Percentiles rank a stretch among this genome's conserved stretches.
Conservation (phyloP, 1,284 basidiomycete species). For the Cutaneotrichosporon arboriforme region DNA sequence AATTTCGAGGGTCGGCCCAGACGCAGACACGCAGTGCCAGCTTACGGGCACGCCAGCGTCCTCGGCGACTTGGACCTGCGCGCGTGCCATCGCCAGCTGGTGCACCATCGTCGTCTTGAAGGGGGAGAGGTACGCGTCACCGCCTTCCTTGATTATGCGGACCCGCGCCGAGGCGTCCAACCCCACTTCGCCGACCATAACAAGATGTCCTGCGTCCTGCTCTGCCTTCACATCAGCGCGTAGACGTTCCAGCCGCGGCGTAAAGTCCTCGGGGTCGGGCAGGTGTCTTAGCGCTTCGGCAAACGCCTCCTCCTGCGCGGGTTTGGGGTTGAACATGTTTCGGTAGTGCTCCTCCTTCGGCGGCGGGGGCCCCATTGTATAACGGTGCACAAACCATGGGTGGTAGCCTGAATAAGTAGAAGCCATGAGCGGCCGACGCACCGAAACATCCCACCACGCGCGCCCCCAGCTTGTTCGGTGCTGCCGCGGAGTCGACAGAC, state of each 20-base stretch:
- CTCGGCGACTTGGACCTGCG: constrained; percentile 48
- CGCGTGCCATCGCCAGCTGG: constrained; percentile 42
- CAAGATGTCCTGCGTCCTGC: constrained; percentile 20
- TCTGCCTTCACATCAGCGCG: constrained; percentile 21
- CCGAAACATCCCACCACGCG: constrained; percentile 45
- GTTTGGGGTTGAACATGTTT: constrained; percentile 38
- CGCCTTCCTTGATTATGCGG: background rate
- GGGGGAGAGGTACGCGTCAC: constrained; percentile 33
- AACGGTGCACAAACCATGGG: constrained; percentile 51
- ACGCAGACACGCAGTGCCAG: constrained; percentile 48
- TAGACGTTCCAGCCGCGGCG: constrained; percentile 20
- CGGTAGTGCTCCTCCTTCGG: constrained; percentile 47
- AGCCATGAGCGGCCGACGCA: constrained; percentile 16
- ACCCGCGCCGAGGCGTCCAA: constrained; percentile 45
- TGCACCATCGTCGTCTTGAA: constrained; percentile 48
- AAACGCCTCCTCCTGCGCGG: constrained; percentile 16
- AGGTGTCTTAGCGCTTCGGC: constrained; percentile 29
- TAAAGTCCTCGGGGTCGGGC: constrained; percentile 39
- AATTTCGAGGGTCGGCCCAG: constrained; percentile 44
- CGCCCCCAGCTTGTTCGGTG: background rate
- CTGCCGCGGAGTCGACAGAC: background rate
- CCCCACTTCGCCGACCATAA: constrained; percentile 51
- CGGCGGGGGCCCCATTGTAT: constrained; percentile 29
- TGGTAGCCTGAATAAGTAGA: constrained; percentile 43
- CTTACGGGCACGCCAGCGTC: constrained; percentile 45